phyloP scores from a whole-genome alignment of 2,329 filamentous ascomycete genomes.

The Cladosporium sp. region DNA sequence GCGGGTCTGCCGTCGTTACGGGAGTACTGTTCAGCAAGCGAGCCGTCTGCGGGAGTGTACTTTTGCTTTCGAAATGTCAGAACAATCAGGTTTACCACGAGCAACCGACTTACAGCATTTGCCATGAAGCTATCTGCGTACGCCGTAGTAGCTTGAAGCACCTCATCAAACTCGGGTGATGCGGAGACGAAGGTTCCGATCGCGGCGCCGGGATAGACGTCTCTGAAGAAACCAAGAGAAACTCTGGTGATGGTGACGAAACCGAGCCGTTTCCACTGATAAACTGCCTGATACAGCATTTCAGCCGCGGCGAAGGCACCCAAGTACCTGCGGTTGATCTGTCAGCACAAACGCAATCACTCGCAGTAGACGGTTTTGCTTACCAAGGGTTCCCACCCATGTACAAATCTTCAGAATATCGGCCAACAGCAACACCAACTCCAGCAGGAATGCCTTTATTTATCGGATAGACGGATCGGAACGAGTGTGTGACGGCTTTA shows the following conservation, averaged over 20 bases:
- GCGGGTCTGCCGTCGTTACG: constrained; percentile 44
- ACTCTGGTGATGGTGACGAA: constrained; percentile 58
- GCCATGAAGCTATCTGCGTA: constrained; percentile 56
- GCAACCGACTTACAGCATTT: constrained; percentile 15
- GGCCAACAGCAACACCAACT: constrained; percentile 44
- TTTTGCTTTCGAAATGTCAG: constrained; percentile 17
- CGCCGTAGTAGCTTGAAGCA: constrained; percentile 54
- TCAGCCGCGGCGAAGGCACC: constrained; percentile 71
- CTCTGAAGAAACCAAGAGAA: constrained; percentile 66
- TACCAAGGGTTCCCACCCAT: constrained; percentile 73
- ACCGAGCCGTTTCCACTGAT: constrained; percentile 60
- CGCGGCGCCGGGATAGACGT: constrained; percentile 52
- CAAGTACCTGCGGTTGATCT: constrained; percentile 44
- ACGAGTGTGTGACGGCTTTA: constrained; percentile 68
- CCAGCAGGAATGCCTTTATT: constrained; percentile 60
- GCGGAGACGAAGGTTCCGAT: constrained; percentile 57
- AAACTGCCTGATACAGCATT: constrained; percentile 69
- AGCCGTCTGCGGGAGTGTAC: constrained; percentile 53
- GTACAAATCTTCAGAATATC: constrained; percentile 56
- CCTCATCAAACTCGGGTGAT: constrained; percentile 29
- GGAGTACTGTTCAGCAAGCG: constrained; percentile 61
- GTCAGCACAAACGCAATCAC: not conserved
- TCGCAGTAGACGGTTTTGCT: not conserved
- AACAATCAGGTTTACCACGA: not conserved
- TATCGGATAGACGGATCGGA: constrained; percentile 62